Conservation (phyloP, 1,284 basidiomycete species). For the Pseudomicrostroma phylloplanum region DNA sequence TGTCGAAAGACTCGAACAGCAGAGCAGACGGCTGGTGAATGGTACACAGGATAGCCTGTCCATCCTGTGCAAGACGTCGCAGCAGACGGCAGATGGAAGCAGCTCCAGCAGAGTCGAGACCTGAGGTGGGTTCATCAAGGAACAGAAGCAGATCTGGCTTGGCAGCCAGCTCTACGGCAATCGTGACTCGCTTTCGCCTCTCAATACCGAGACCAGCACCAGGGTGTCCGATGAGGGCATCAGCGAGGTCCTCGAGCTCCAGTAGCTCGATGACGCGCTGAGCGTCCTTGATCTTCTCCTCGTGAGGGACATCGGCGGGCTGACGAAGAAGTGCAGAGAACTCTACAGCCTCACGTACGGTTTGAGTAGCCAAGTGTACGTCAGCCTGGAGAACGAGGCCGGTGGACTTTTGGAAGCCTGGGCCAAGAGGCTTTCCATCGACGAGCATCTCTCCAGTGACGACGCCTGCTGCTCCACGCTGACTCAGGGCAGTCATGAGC, state of each 20-base stretch:
- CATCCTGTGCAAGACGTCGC: constrained; percentile 29
- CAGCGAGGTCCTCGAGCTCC: constrained; percentile 28
- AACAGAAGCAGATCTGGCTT: constrained; percentile 41
- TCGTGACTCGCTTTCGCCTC: constrained; percentile 36
- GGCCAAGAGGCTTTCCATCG: constrained; percentile 19
- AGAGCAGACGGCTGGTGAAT: constrained; percentile 40
- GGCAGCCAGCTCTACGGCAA: constrained; percentile 41
- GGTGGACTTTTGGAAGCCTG: constrained; percentile 19
- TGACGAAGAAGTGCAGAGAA: constrained; percentile 40
- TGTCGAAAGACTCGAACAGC: constrained; percentile 39
- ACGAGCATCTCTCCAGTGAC: constrained; percentile 19
- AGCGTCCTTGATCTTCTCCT: constrained; percentile 30
- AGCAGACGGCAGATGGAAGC: constrained; percentile 36
- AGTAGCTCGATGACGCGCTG: constrained; percentile 32
- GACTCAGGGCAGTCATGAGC: constrained; percentile 18
- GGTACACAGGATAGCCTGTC: constrained; percentile 41
- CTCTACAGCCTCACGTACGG: constrained; percentile 38
- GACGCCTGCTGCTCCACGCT: constrained; percentile 16
- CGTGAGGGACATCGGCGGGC: constrained; percentile 25
- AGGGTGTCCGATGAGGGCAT: constrained; percentile 36
- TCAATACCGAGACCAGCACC: constrained; percentile 39
- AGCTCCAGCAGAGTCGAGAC: constrained; percentile 34
- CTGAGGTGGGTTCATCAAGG: constrained; percentile 45
- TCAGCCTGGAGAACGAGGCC: constrained; percentile 26
- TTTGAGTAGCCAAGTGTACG: constrained; percentile 33